phyloP scores from a whole-genome alignment of 768 basidiomycete genomes.

The Rhodotorula kratochvilovae region DNA sequence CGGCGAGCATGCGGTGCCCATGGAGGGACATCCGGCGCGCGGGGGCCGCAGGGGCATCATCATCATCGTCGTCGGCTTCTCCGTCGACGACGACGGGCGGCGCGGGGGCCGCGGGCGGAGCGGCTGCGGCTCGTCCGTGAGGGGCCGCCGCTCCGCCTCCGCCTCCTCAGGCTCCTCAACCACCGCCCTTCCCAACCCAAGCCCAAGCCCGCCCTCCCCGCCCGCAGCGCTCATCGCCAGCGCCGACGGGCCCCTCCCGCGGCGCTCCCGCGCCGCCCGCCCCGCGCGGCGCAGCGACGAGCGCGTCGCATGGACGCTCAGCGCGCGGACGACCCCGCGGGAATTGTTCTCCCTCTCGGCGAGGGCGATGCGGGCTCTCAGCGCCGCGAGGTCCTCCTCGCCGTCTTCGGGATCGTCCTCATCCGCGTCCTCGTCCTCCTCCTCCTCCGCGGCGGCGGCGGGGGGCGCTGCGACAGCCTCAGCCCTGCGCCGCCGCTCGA shows the following conservation, averaged over 20 bases:
- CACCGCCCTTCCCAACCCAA: not conserved
- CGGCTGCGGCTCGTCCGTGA: too few species aligned
- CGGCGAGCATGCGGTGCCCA: conserved; percentile 18
- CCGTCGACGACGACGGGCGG: not conserved
- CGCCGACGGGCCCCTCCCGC: not conserved
- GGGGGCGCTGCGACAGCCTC: conserved; percentile 8
- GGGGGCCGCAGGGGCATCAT: not conserved
- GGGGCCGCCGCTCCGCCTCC: too few species aligned
- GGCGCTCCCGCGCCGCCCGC: not conserved
- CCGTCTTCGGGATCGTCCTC: not conserved
- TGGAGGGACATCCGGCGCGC: not conserved
- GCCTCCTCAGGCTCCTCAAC: not conserved
- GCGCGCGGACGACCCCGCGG: conserved; percentile 10
- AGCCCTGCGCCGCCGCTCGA: conserved; percentile 15
- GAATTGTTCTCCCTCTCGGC: conserved; percentile 12
- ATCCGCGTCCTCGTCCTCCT: not conserved
- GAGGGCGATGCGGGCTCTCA: conserved; percentile 5
- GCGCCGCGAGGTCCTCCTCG: not conserved
- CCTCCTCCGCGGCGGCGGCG: too few species aligned
- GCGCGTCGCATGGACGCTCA: conserved; percentile 7
- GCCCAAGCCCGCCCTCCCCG: not conserved
- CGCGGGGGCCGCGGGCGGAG: not conserved
- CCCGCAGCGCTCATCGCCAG: not conserved
- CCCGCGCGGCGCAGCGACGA: not conserved
- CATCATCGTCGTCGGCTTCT: not conserved